phyloP scores from a whole-genome alignment of 164 flowering plant genomes.

The Annona cherimola region DNA sequence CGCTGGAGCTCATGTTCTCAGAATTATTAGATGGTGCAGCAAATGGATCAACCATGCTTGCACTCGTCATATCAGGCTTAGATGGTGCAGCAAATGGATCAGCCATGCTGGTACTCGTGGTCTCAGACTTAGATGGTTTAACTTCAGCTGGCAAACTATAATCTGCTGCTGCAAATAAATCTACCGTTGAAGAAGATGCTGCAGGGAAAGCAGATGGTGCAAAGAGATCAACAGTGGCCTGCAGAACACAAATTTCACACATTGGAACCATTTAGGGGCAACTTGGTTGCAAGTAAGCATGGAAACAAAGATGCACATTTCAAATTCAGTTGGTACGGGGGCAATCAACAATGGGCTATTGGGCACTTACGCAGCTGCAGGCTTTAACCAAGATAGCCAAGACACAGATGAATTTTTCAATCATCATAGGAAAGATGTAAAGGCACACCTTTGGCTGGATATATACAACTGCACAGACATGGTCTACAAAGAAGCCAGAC shows the following conservation, averaged over 20 bases:
- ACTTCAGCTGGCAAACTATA: slow-evolving; percentile 38
- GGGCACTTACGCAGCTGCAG: no score
- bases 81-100: slow-evolving; percentile 66
- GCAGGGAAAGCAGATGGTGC: slow-evolving; percentile 55
- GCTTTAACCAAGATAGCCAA: no score
- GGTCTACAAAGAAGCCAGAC: no score
- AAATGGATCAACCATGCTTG: slow-evolving; percentile 64
- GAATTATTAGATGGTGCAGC: slow-evolving; percentile 73
- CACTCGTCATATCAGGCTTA: slow-evolving; percentile 28
- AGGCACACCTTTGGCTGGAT: no score
- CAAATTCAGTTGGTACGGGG: no score
- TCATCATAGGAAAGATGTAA: no score
- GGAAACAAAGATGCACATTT: no score
- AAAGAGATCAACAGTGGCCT: slow-evolving; percentile 67
- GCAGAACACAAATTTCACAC: slow-evolving; percentile 15
- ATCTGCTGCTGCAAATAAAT: slow-evolving; percentile 57
- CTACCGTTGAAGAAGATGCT: slow-evolving; percentile 53
- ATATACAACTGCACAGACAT: no score
- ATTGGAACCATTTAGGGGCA: no score
- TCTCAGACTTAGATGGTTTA: slow-evolving; percentile 34
- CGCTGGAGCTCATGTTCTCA: slow-evolving; percentile 29
- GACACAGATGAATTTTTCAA: no score
- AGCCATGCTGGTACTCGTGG: slow-evolving; percentile 20
- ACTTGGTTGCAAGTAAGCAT: no score
- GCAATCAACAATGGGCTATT: no score